phyloP scores from a whole-genome alignment of 768 basidiomycete genomes.

The Termitomyces bulborhizus region DNA sequence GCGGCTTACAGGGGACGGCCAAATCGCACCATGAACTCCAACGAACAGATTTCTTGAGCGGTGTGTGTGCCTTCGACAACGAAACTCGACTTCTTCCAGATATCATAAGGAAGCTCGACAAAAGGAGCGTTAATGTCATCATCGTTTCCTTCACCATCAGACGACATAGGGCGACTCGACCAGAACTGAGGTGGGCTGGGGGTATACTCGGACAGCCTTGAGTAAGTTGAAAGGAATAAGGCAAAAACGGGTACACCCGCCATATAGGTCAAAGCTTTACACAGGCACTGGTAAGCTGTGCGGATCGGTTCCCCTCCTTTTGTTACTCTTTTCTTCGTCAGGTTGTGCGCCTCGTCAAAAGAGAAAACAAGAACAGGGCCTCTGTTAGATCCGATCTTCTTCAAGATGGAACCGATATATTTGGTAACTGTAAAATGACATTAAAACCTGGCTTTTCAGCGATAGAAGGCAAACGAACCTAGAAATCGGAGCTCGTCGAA shows the following conservation, averaged over 20 bases:
- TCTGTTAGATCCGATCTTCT: too few relatives aligned
- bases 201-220: background rate
- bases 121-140: background rate
- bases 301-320: too few relatives aligned
- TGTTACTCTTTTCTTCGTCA: background rate
- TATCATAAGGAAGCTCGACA: constrained; percentile 6
- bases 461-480: too few relatives aligned
- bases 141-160: background rate
- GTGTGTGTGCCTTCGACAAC: background rate
- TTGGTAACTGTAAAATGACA: too few relatives aligned
- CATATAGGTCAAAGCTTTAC: background rate
- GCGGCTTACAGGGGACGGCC: background rate
- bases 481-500: too few relatives aligned
- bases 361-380: background rate
- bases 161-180: background rate
- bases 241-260: too few relatives aligned
- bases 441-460: too few relatives aligned
- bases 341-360: background rate
- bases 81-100: background rate
- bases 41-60: background rate
- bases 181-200: too few relatives aligned
- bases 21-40: background rate
- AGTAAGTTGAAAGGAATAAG: too few relatives aligned
- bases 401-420: too few relatives aligned
- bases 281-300: constrained; percentile 1